These are phyloP conservation scores for Begonia fuchsioides DNA, from an alignment of 306 rosid species.

Conservation along the genomic window DNA sequence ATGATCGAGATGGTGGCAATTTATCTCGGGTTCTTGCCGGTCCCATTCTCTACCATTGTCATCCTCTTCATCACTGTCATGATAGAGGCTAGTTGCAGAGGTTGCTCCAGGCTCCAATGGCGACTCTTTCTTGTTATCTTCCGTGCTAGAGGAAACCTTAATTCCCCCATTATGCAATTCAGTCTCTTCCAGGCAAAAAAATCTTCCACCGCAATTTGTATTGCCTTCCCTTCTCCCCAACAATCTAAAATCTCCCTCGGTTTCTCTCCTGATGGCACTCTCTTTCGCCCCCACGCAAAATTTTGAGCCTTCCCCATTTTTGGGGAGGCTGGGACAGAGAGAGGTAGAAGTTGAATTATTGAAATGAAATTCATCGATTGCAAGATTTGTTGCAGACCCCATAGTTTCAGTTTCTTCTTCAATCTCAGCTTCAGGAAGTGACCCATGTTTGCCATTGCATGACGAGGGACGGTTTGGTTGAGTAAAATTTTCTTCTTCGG, in stretches of 20 bases:
- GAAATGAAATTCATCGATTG: no score
- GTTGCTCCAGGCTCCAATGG: slow-evolving; percentile 44
- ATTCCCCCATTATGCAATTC: slow-evolving; percentile 45
- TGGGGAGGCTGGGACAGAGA: no score
- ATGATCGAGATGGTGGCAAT: slow-evolving; percentile 66
- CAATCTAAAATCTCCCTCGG: slow-evolving; percentile 88
- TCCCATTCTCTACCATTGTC: slow-evolving; percentile 51
- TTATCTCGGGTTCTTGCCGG: slow-evolving; percentile 63
- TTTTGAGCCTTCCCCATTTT: slow-evolving; percentile 41
- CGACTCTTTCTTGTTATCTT: slow-evolving; percentile 49
- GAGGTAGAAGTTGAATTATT: no score
- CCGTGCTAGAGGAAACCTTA: slow-evolving; percentile 74
- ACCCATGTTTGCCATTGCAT: no score
- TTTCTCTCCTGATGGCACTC: slow-evolving; percentile 92
- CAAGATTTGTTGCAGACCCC: slow-evolving; percentile 18
- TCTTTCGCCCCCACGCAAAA: slow-evolving; percentile 66
- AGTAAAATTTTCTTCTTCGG: slow-evolving; percentile 55
- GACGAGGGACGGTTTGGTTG: no score
- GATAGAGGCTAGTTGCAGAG: slow-evolving; percentile 55
- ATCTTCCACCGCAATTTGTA: no score
- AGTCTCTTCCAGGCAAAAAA: no score
- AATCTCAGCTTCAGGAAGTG: slow-evolving; percentile 21
- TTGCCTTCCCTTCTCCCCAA: slow-evolving; percentile 77
- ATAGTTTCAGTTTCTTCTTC: slow-evolving; percentile 36
- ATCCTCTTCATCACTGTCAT: slow-evolving; percentile 70